These are phyloP conservation scores for Pseudoneurospora amorphoporcata DNA, from an alignment of 495 filamentous ascomycete species.

Conservation along the genomic window DNA sequence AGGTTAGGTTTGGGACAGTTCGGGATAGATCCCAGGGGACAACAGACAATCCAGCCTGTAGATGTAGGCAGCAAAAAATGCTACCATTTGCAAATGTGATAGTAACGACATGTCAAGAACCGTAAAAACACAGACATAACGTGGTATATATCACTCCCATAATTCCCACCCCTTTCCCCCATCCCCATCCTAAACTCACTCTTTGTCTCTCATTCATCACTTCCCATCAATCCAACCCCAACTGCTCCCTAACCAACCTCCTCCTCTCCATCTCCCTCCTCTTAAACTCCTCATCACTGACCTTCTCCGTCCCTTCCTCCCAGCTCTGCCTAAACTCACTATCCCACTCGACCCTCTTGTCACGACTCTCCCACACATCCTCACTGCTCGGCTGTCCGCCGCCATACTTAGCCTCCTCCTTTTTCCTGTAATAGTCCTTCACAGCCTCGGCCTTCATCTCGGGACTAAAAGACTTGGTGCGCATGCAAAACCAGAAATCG, in stretches of 20 bases:
- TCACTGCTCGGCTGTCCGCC: constrained; percentile 62
- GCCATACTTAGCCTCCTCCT: constrained; percentile 66
- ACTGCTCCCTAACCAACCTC: constrained; percentile 24
- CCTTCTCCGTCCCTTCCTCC: constrained; percentile 39
- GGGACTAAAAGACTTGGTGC: constrained; percentile 45
- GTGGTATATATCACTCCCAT: no score
- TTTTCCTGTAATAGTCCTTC: constrained; percentile 52
- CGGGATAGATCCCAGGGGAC: no score
- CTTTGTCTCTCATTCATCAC: background rate
- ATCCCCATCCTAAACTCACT: no score
- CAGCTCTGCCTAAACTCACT: constrained; percentile 35
- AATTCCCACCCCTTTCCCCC: no score
- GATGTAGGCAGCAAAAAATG: no score
- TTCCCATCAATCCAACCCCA: constrained; percentile 21
- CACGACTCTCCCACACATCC: constrained; percentile 78
- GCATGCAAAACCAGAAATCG: constrained; percentile 96
- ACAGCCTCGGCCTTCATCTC: constrained; percentile 48
- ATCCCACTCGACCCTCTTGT: constrained; percentile 33
- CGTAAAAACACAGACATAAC: no score
- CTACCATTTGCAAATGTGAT: no score
- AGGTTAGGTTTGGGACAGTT: no score
- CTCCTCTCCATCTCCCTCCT: constrained; percentile 42
- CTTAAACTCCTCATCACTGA: constrained; percentile 46
- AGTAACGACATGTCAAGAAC: no score
- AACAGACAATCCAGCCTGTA: no score